Evolutionary conservation across 345 rosid genomes (phyloP).

Genomic region (Salix brachista): DNA sequence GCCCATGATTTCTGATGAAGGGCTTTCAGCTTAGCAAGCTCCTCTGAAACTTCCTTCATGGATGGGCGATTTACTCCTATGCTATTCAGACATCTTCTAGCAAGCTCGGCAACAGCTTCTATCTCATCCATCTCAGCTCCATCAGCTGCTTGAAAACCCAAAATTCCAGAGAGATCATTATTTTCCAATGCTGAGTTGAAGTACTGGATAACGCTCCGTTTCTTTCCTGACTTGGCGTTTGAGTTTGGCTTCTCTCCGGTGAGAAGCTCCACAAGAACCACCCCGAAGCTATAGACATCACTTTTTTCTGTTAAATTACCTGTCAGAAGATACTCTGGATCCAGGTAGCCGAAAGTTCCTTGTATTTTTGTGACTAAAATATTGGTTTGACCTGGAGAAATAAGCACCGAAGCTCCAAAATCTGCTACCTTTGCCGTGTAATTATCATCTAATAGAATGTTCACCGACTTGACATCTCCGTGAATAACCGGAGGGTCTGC

Average conservation of each 20-base stretch:
- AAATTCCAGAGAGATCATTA: background rate
- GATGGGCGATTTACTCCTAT: background rate
- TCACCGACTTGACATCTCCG: constrained; percentile 18
- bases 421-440: constrained; percentile 21
- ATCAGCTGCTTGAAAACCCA: background rate
- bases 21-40: background rate
- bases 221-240: background rate
- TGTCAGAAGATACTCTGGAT: background rate
- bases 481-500: constrained; percentile 27
- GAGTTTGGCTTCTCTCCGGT: constrained; percentile 15
- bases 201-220: background rate
- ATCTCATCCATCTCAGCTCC: background rate
- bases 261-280: background rate
- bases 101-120: background rate
- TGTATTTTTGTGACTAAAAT: background rate
- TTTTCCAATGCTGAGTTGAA: constrained; percentile 7
- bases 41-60: background rate
- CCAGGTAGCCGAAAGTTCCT: background rate
- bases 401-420: constrained; percentile 26
- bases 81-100: background rate
- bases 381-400: background rate
- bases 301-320: background rate
- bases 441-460: background rate
- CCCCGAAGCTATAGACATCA: background rate
- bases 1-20: background rate